Conservation (phyloP, 163 green algal genomes). For the Volvox carteri region DNA sequence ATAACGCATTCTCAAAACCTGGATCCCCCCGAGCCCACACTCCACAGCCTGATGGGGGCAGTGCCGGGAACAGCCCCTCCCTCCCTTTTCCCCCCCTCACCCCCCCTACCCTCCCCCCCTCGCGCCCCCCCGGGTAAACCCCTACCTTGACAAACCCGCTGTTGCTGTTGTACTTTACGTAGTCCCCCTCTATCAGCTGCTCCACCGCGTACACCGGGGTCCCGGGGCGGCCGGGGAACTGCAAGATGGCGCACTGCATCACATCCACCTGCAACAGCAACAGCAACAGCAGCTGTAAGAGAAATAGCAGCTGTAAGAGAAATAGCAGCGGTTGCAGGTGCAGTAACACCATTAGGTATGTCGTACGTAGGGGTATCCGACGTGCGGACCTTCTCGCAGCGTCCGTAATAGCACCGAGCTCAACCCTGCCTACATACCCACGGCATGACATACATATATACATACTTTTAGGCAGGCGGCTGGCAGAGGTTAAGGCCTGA, state of each 20-base stretch:
- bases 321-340: too few relatives aligned
- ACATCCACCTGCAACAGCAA: conserved; percentile 66
- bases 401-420: too few relatives aligned
- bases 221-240: conserved; percentile 54
- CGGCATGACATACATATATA: too few relatives aligned
- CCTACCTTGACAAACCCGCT: conserved; percentile 58
- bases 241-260: conserved; percentile 62
- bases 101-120: background rate
- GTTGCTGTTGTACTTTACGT: conserved; percentile 71
- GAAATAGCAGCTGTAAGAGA: too few relatives aligned
- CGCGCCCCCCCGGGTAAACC: background rate
- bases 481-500: too few relatives aligned
- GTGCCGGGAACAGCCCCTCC: background rate
- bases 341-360: too few relatives aligned
- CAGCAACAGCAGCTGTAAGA: too few relatives aligned
- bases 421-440: too few relatives aligned
- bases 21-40: background rate
- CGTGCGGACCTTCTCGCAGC: too few relatives aligned
- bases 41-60: background rate
- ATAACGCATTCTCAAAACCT: too few relatives aligned
- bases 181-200: conserved; percentile 71
- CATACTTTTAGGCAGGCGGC: too few relatives aligned
- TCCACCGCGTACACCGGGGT: conserved; percentile 66
- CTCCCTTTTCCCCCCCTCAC: background rate
- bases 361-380: too few relatives aligned